These are phyloP conservation scores for Boletus smithii DNA, from an alignment of 1,284 basidiomycete species.

Conservation along the genomic window DNA sequence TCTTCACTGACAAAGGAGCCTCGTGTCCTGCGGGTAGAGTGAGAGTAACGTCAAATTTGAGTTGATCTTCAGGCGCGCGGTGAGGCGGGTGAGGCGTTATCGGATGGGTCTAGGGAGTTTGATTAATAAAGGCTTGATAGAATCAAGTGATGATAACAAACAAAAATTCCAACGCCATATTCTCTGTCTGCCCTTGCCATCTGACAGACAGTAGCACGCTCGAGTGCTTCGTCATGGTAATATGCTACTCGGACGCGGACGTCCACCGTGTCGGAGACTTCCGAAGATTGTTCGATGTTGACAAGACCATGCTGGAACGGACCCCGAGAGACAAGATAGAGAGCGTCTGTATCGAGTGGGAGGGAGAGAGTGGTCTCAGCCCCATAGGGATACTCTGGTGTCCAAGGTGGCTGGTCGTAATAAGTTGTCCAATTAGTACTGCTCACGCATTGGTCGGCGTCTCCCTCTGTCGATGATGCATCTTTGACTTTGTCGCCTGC, in stretches of 20 bases:
- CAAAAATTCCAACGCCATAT: constrained; percentile 44
- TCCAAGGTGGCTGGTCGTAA: constrained; percentile 29
- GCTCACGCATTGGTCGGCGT: constrained; percentile 14
- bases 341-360: constrained; percentile 35
- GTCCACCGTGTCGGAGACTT: constrained; percentile 27
- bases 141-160: constrained; percentile 22
- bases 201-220: constrained; percentile 38
- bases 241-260: constrained; percentile 38
- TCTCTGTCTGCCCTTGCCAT: constrained; percentile 29
- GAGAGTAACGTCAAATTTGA: constrained; percentile 35
- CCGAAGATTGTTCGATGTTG: constrained; percentile 31
- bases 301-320: constrained; percentile 30
- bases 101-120: constrained; percentile 5
- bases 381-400: constrained; percentile 19
- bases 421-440: constrained; percentile 28
- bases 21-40: constrained; percentile 31
- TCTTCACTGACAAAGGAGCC: constrained; percentile 30
- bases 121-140: not conserved
- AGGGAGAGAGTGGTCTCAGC: constrained; percentile 36
- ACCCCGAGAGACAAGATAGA: constrained; percentile 40
- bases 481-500: not conserved
- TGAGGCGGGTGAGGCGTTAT: not conserved
- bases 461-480: not conserved
- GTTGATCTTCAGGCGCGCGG: constrained; percentile 1
- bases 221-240: constrained; percentile 22